Evolutionary conservation across 2,329 filamentous ascomycete genomes (phyloP).

Genomic region (Remersonia thermophila): DNA sequence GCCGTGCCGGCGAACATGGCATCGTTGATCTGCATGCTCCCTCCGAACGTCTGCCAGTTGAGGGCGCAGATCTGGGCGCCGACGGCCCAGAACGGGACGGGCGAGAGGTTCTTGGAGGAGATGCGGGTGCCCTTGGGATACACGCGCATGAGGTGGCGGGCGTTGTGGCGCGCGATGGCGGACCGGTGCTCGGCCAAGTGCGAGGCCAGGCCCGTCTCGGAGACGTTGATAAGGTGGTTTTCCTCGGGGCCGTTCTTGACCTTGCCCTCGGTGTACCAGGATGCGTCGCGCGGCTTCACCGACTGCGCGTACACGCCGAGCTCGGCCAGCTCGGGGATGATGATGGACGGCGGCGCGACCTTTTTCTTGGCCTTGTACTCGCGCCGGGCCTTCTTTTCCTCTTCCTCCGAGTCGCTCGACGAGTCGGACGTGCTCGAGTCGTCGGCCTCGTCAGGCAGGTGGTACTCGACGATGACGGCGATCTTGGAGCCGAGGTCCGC

Average conservation of each 20-base stretch:
- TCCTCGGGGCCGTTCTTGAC: conserved; percentile 43
- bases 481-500: conserved; percentile 50
- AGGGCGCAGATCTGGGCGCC: conserved; percentile 58
- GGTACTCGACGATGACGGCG: conserved; percentile 56
- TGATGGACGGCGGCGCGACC: conserved; percentile 32
- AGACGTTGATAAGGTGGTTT: conserved; percentile 57
- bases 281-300: conserved; percentile 53
- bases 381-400: conserved; percentile 36
- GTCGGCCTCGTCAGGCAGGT: conserved; percentile 39
- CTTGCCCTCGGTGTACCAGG: conserved; percentile 42
- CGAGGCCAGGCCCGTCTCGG: conserved; percentile 44
- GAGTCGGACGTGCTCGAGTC: conserved; percentile 19
- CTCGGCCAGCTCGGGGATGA: conserved; percentile 52
- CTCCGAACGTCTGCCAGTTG: conserved; percentile 58
- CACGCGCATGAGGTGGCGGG: conserved; percentile 56
- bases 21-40: conserved; percentile 55
- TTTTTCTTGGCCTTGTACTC: conserved; percentile 44
- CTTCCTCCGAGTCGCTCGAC: conserved; percentile 10
- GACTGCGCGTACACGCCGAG: conserved; percentile 59
- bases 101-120: conserved; percentile 50
- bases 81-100: conserved; percentile 52
- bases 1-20: conserved; percentile 53
- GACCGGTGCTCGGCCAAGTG: conserved; percentile 30
- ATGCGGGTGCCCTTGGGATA: conserved; percentile 59
- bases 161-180: conserved; percentile 48